Conservation (phyloP, 495 filamentous ascomycete genomes). For the Xylaria grammica region DNA sequence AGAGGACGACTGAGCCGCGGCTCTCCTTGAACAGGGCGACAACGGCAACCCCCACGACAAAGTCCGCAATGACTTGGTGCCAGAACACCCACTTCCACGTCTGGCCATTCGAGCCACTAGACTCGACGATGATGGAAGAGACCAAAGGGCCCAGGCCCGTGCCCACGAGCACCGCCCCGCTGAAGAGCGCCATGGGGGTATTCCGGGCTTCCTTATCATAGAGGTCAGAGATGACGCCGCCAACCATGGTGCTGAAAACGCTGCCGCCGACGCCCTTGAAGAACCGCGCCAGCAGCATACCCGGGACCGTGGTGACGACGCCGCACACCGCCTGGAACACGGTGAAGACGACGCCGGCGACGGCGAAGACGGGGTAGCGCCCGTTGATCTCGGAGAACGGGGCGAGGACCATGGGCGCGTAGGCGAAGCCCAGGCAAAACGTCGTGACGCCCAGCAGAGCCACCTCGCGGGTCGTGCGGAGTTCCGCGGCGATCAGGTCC, state of each 20-base stretch:
- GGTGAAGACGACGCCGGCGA: conserved; percentile 68
- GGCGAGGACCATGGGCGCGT: conserved; percentile 89
- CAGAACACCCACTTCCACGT: conserved; percentile 92
- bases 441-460: conserved; percentile 79
- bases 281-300: conserved; percentile 79
- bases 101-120: conserved; percentile 35
- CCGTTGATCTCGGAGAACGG: conserved; percentile 91
- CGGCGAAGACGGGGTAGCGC: conserved; percentile 78
- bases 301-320: conserved; percentile 70
- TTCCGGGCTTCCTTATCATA: conserved; percentile 81
- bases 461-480: conserved; percentile 66
- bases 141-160: conserved; percentile 82
- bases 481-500: conserved; percentile 64
- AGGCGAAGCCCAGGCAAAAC: conserved; percentile 81
- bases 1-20: conserved; percentile 79
- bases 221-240: conserved; percentile 88
- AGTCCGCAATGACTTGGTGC: conserved; percentile 76
- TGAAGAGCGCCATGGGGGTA: conserved; percentile 88
- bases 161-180: conserved; percentile 74
- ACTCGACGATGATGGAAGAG: conserved; percentile 70
- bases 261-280: conserved; percentile 75
- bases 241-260: conserved; percentile 91
- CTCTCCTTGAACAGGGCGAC: conserved; percentile 81
- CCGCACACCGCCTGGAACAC: conserved; percentile 77
- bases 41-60: conserved; percentile 64